A percentile compares a stretch with the other conserved stretches of the same genome.
Evolutionary conservation across 441 rosid species (phyloP).

Genomic region (Brassica balearica): DNA sequence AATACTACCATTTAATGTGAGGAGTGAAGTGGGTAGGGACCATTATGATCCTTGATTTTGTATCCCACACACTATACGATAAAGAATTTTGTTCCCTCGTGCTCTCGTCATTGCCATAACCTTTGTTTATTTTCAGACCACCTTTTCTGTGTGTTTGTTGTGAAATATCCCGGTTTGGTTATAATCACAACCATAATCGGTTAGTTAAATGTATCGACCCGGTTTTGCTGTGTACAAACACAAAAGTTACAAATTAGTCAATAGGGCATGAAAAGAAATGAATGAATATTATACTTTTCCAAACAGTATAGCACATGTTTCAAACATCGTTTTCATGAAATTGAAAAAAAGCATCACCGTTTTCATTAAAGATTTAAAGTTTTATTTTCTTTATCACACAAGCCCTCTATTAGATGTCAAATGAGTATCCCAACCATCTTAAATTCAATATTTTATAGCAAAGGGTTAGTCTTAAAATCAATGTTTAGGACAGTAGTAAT

Average conservation of each 20-base stretch:
- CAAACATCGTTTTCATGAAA: conserved; percentile 28
- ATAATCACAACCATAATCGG: not conserved
- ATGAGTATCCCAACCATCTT: not conserved
- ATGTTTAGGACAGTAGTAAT: not conserved
- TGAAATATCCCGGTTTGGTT: not conserved
- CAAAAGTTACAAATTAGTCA: conserved; percentile 14
- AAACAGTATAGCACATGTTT: conserved; percentile 14
- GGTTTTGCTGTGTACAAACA: not conserved
- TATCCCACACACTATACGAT: conserved; percentile 18
- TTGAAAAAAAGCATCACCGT: conserved; percentile 22
- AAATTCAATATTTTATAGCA: not conserved
- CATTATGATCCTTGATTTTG: conserved; percentile 29
- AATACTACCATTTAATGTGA: conserved; percentile 16
- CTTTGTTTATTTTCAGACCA: not conserved
- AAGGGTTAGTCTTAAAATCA: not conserved
- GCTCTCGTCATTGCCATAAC: conserved; percentile 9
- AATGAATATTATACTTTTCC: not conserved
- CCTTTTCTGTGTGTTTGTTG: not conserved
- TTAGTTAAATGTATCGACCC: not conserved
- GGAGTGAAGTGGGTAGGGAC: conserved; percentile 29
- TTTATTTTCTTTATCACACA: conserved; percentile 10
- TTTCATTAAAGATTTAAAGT: conserved; percentile 16
- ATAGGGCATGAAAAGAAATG: conserved; percentile 12
- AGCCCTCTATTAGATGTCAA: not conserved
- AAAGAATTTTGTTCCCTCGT: conserved; percentile 19